Conservation (phyloP, 352 stramenopile species). For the Thalassiosira exigua region DNA sequence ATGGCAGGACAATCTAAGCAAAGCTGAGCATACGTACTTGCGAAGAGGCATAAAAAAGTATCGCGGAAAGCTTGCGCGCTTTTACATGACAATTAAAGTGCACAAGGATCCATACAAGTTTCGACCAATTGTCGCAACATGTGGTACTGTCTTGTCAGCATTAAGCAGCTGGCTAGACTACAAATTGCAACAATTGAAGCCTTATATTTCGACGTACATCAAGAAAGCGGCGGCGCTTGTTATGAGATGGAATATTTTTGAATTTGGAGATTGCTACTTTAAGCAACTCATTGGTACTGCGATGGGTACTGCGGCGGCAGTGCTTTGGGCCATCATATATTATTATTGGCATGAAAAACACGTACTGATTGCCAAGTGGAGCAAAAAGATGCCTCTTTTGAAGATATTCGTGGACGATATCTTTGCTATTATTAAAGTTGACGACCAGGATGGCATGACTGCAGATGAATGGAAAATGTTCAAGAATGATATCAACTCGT, state of each 20-base stretch:
- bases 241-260: slow-evolving; percentile 32
- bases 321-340: slow-evolving; percentile 24
- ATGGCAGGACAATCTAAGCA: not conserved
- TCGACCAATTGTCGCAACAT: slow-evolving; percentile 10
- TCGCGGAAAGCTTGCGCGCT: not conserved
- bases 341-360: slow-evolving; percentile 23
- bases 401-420: slow-evolving; percentile 16
- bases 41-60: not conserved
- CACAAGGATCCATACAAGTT: slow-evolving; percentile 6
- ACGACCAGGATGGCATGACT: slow-evolving; percentile 1
- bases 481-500: slow-evolving; percentile 19
- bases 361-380: slow-evolving; percentile 9
- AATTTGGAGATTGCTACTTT: slow-evolving; percentile 27
- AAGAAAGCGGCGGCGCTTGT: slow-evolving; percentile 2
- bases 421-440: slow-evolving; percentile 14
- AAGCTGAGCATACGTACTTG: slow-evolving; percentile 9
- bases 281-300: slow-evolving; percentile 25
- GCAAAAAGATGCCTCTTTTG: not conserved
- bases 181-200: slow-evolving; percentile 23
- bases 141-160: slow-evolving; percentile 1
- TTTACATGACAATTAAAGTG: slow-evolving; percentile 19
- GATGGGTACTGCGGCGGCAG: slow-evolving; percentile 27
- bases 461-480: slow-evolving; percentile 14
- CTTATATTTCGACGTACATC: slow-evolving; percentile 15
- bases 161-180: slow-evolving; percentile 28